phyloP scores from a whole-genome alignment of 805 yeast genomes.

The Metschnikowia lochheadii region DNA sequence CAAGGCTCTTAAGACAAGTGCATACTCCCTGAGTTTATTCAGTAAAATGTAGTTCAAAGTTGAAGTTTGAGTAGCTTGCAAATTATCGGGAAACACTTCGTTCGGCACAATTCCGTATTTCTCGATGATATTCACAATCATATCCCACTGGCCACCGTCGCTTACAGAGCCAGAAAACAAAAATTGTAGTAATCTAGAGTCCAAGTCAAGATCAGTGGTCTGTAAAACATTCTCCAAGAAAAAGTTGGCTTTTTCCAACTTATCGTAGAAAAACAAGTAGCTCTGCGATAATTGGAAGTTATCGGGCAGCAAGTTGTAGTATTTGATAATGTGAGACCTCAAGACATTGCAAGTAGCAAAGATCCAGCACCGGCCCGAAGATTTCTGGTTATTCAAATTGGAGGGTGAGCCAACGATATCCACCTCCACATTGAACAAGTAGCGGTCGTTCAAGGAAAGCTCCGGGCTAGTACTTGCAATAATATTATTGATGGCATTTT shows the following conservation, averaged over 20 bases:
- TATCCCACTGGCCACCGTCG: conserved; percentile 88
- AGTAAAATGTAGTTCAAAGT: conserved; percentile 59
- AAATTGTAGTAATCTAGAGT: conserved; percentile 65
- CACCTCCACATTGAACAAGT: conserved; percentile 35
- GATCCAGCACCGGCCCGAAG: conserved; percentile 85
- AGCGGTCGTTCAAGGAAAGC: conserved; percentile 23
- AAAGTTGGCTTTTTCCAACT: conserved; percentile 78
- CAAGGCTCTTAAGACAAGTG: conserved; percentile 58
- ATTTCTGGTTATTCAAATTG: conserved; percentile 53
- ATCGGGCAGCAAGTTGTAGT: conserved; percentile 48
- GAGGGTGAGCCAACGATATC: conserved; percentile 35
- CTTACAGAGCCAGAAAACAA: conserved; percentile 61
- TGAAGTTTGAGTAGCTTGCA: conserved; percentile 50
- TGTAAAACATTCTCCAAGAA: conserved; percentile 74
- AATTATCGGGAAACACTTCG: conserved; percentile 66
- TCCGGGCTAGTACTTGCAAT: conserved; percentile 31
- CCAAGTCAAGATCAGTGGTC: conserved; percentile 62
- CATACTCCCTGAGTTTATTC: conserved; percentile 73
- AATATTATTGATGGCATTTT: conserved; percentile 41
- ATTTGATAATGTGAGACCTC: conserved; percentile 57
- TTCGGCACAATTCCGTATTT: conserved; percentile 83
- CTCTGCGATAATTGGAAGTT: conserved; percentile 74
- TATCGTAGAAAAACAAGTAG: conserved; percentile 79
- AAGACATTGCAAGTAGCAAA: conserved; percentile 78
- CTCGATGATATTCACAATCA: conserved; percentile 70